These are phyloP conservation scores for Sequoiadendron giganteum DNA, from an alignment of 75 land plant species.

Conservation along the genomic window DNA sequence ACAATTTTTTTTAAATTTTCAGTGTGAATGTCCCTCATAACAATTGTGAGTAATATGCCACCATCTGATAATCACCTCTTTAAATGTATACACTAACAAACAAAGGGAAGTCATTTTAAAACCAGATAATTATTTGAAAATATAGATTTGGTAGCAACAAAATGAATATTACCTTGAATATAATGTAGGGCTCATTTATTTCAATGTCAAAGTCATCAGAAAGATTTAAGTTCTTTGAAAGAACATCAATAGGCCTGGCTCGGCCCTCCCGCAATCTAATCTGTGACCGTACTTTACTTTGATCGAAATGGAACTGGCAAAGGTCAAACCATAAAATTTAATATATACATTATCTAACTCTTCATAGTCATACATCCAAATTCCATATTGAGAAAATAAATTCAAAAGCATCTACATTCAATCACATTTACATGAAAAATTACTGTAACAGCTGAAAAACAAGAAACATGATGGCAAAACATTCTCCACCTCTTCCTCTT, in stretches of 20 bases:
- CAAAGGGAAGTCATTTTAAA: too few species aligned
- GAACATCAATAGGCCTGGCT: conserved; percentile 87
- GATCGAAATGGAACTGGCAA: conserved; percentile 94
- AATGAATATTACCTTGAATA: conserved; percentile 68
- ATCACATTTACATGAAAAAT: neutral
- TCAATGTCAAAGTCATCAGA: conserved; percentile 85
- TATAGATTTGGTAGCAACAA: neutral
- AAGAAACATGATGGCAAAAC: neutral
- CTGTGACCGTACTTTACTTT: conserved; percentile 94
- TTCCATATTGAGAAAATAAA: neutral
- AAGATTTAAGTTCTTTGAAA: conserved; percentile 72
- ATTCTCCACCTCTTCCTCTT: conserved; percentile 86
- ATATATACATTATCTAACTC: neutral
- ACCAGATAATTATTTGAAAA: too few species aligned
- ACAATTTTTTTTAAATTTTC: too few species aligned
- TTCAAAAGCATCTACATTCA: neutral
- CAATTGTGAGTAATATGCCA: neutral
- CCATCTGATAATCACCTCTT: neutral
- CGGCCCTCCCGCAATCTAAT: conserved; percentile 94
- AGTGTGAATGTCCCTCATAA: too few species aligned
- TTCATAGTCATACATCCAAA: neutral
- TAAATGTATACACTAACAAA: neutral
- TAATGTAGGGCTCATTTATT: conserved; percentile 88
- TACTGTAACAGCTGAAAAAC: neutral
- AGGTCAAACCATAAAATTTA: neutral